phyloP scores from a whole-genome alignment of 164 flowering plant genomes.

The Vitis rupestris region DNA sequence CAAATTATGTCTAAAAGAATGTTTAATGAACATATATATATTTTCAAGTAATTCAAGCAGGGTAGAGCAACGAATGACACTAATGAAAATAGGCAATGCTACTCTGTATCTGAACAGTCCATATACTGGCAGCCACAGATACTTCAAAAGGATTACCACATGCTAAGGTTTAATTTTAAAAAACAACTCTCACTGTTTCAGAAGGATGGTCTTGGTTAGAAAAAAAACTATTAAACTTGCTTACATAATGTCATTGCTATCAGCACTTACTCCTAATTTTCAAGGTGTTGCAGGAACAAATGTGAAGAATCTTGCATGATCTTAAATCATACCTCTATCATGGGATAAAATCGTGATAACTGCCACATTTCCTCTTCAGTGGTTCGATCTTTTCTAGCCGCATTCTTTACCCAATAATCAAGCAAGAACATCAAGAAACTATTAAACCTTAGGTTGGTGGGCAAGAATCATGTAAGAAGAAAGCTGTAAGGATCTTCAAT shows the following conservation, averaged over 20 bases:
- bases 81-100: not conserved
- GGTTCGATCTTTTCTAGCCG: conserved; percentile 43
- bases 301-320: not conserved
- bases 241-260: too few relatives aligned
- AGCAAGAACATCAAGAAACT: not conserved
- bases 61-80: not conserved
- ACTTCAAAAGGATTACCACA: too few relatives aligned
- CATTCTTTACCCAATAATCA: conserved; percentile 32
- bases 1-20: too few relatives aligned
- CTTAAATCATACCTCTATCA: conserved; percentile 36
- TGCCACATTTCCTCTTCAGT: conserved; percentile 53
- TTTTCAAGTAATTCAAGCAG: not conserved
- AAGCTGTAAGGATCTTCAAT: not conserved
- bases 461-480: too few relatives aligned
- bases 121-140: not conserved
- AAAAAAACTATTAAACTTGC: too few relatives aligned
- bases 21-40: not conserved
- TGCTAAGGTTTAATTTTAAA: too few relatives aligned
- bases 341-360: conserved; percentile 46
- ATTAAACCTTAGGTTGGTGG: not conserved
- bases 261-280: too few relatives aligned
- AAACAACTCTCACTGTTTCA: too few relatives aligned
- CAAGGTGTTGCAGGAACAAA: not conserved
- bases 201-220: too few relatives aligned
- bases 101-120: not conserved